Evolutionary conservation across 345 rosid species (phyloP), one percentile per base, ranked within the genome.

Genomic region (Heritiera littoralis): DNA sequence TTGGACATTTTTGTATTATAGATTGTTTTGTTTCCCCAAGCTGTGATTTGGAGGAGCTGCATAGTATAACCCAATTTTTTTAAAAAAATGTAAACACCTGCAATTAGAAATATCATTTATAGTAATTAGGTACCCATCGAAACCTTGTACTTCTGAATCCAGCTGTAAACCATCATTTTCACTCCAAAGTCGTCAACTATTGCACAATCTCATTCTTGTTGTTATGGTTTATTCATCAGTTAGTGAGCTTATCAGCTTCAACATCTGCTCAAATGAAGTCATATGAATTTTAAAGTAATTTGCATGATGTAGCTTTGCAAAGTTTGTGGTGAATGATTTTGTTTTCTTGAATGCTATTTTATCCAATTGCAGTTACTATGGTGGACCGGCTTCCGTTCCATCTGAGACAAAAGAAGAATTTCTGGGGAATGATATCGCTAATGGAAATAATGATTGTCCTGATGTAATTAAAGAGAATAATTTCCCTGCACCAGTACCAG

Each of bases 401-500:
- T 30, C 35, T 66, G 61, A 72, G 72, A 43, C 59, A 20, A 75
- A 76, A 52, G 75, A 84, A 41, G 86, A 89, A 55, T 64, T 67
- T 65, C 35, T 71, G 84, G 89, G 80, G 20, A 87, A 81, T 72
- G 10, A 81, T 54, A 78, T 23, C 12, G 17, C 35, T 75, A 78
- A 84, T 45, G 84, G 80, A 76, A 80, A 74, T 66, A 80, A 80
- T 77, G 86, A 80, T 23, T 82, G 58, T 4, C 72, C 79, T 77
- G 78, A 79, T 1, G 69, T 59, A 6, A 77, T 18, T 1, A 52
- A 81, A 67, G 91, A 86, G 80, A 79, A 79, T 32, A 81, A 79
- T 72, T 66, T 78, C 18, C 80, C 83, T n/a, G 73, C 78, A 6
- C 88, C 90, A 28, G 87, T 77, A 6, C 88, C 91, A 28, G 87